Evolutionary conservation across 108 stramenopile genomes (phyloP).

Genomic region (Cyclotella baltica): DNA sequence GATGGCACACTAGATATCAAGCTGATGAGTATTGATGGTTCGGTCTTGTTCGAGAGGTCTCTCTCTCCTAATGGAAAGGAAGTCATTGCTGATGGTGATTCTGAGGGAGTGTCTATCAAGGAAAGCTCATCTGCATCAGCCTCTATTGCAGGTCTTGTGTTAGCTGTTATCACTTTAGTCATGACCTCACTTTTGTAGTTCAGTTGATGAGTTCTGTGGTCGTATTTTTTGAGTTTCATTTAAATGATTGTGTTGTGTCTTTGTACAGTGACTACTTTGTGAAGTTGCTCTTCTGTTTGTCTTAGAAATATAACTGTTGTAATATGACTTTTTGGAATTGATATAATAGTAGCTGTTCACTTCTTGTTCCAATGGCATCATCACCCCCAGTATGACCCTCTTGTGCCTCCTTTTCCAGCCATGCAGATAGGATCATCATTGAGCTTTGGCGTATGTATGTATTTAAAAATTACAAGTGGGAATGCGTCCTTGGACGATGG

Average conservation of each 20-base stretch:
- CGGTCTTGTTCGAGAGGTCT: conserved; percentile 35
- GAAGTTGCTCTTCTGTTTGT: no score
- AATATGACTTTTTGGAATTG: no score
- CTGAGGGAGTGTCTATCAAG: background rate
- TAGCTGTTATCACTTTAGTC: background rate
- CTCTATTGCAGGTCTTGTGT: background rate
- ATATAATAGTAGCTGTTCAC: no score
- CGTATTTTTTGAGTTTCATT: no score
- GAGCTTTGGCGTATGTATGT: no score
- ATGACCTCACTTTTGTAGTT: background rate
- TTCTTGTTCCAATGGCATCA: no score
- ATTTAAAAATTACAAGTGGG: no score
- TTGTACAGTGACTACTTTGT: background rate
- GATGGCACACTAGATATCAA: conserved; percentile 43
- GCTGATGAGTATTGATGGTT: conserved; percentile 51
- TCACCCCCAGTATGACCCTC: no score
- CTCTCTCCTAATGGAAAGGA: conserved; percentile 11
- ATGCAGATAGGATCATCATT: no score
- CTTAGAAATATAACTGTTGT: conserved; percentile 36
- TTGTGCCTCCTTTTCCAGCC: no score
- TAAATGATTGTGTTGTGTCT: background rate
- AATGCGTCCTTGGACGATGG: no score
- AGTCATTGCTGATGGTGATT: background rate
- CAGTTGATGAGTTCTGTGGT: background rate
- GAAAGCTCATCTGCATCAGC: background rate